Percentiles rank a stretch among this genome's conserved stretches.
These are phyloP conservation scores for Magnusiomyces paraingens DNA, from an alignment of 1,139 yeast species.

Conservation along the genomic window DNA sequence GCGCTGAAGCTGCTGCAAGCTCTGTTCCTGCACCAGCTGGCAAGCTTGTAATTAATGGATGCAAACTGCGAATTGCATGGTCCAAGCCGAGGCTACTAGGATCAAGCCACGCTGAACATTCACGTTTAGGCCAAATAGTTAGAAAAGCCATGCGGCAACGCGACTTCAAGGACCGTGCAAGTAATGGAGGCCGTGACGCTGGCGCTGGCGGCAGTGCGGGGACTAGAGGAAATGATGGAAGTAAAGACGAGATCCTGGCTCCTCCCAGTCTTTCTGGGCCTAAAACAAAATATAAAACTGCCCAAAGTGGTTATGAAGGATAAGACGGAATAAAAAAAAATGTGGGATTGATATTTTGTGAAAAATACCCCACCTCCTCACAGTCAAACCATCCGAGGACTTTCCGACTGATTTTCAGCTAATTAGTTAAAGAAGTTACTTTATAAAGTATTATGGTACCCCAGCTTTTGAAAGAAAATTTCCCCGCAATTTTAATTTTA, in stretches of 20 bases:
- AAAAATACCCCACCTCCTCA: too few relatives aligned
- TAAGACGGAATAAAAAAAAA: not conserved
- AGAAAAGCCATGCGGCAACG: slow-evolving; percentile 49
- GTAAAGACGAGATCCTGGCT: not conserved
- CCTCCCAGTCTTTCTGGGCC: not conserved
- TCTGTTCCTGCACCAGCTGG: slow-evolving; percentile 24
- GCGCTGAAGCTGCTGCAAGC: slow-evolving; percentile 52
- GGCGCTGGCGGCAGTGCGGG: not conserved
- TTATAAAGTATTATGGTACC: too few relatives aligned
- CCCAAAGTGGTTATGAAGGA: slow-evolving; percentile 3
- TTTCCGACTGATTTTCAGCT: too few relatives aligned
- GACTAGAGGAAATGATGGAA: not conserved
- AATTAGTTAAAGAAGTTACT: not conserved
- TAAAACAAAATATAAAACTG: slow-evolving; percentile 1
- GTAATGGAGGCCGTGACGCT: not conserved
- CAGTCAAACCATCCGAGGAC: too few relatives aligned
- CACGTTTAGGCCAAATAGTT: slow-evolving; percentile 49
- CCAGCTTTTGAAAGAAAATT: not conserved
- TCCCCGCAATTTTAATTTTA: too few relatives aligned
- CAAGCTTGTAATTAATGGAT: slow-evolving; percentile 36
- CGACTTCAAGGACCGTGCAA: slow-evolving; percentile 26
- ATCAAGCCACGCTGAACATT: slow-evolving; percentile 41
- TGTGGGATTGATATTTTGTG: not conserved
- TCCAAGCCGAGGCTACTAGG: slow-evolving; percentile 53
- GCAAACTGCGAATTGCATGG: slow-evolving; percentile 61